Conservation (phyloP, 2,329 filamentous ascomycete genomes). For the Bimuria novae-zelandiae region DNA sequence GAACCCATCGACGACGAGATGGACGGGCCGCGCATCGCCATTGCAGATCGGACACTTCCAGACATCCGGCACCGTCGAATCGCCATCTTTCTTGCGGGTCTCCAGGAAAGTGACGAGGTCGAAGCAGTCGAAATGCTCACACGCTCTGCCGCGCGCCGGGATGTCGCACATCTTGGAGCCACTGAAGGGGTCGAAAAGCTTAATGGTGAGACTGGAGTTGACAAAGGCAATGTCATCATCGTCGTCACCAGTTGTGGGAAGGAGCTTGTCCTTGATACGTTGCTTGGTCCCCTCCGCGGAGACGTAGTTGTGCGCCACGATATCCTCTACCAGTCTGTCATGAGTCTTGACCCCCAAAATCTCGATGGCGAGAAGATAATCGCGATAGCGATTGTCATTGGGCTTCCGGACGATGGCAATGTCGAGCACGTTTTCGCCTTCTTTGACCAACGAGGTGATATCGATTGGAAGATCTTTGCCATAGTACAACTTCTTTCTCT, state of each 20-base stretch:
- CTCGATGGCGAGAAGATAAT: constrained; percentile 73
- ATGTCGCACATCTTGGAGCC: constrained; percentile 61
- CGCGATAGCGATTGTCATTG: constrained; percentile 42
- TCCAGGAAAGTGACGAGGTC: constrained; percentile 81
- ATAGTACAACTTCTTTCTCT: constrained; percentile 73
- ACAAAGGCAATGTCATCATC: constrained; percentile 53
- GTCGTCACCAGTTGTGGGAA: constrained; percentile 57
- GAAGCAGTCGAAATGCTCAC: constrained; percentile 84
- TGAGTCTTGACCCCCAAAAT: constrained; percentile 61
- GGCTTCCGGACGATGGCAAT: constrained; percentile 46
- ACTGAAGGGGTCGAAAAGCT: constrained; percentile 54
- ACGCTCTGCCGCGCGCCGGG: constrained; percentile 72
- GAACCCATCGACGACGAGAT: constrained; percentile 75
- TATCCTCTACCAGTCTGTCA: constrained; percentile 40
- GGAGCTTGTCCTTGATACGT: constrained; percentile 61
- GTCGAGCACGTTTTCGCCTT: constrained; percentile 66
- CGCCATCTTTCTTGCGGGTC: constrained; percentile 31
- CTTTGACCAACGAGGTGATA: constrained; percentile 63
- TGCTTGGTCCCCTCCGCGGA: constrained; percentile 57
- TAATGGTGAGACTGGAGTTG: constrained; percentile 48
- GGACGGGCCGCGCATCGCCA: constrained; percentile 74
- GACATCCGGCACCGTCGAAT: constrained; percentile 60
- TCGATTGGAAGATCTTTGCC: constrained; percentile 78
- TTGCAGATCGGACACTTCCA: constrained; percentile 90
- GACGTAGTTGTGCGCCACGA: constrained; percentile 35